Conservation (phyloP, 192 early-diverging fungal genomes). For the Entomortierella parvispora region DNA sequence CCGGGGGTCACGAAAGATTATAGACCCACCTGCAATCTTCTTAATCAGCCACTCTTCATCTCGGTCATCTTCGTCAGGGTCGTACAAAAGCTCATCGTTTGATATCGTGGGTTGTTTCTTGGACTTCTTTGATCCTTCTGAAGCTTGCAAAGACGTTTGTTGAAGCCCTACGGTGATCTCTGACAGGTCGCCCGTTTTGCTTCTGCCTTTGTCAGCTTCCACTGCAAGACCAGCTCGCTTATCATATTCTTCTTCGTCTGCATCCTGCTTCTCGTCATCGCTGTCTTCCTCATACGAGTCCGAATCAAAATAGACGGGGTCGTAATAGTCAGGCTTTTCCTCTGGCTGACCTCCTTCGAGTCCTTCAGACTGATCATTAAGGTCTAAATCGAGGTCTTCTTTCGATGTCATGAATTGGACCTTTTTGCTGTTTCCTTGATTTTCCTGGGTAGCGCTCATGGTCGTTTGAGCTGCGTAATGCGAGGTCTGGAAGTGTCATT, state of each 20-base stretch:
- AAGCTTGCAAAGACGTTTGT: neutral
- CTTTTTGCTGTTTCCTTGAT: too few relatives aligned
- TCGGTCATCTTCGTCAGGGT: constrained; percentile 61
- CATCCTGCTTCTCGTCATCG: constrained; percentile 18
- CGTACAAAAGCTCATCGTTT: constrained; percentile 66
- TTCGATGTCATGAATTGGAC: neutral
- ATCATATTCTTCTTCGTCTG: constrained; percentile 35
- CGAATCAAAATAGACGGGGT: constrained; percentile 65
- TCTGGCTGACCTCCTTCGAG: constrained; percentile 8
- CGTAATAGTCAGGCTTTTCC: constrained; percentile 54
- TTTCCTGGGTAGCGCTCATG: too few relatives aligned
- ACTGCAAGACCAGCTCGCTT: constrained; percentile 15
- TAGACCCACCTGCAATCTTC: constrained; percentile 58
- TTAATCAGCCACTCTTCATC: constrained; percentile 65
- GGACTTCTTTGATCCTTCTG: constrained; percentile 15
- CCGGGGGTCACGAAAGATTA: too few relatives aligned
- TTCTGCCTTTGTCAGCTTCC: neutral
- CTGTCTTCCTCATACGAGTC: constrained; percentile 41
- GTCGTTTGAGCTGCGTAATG: too few relatives aligned
- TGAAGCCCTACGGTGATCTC: constrained; percentile 18
- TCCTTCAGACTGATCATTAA: constrained; percentile 2
- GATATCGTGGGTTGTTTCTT: constrained; percentile 30
- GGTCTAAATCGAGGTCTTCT: constrained; percentile 16
- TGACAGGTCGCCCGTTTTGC: neutral
- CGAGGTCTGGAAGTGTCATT: too few relatives aligned